phyloP scores from a whole-genome alignment of 352 stramenopile species.

The Pythium pyrilobum region DNA sequence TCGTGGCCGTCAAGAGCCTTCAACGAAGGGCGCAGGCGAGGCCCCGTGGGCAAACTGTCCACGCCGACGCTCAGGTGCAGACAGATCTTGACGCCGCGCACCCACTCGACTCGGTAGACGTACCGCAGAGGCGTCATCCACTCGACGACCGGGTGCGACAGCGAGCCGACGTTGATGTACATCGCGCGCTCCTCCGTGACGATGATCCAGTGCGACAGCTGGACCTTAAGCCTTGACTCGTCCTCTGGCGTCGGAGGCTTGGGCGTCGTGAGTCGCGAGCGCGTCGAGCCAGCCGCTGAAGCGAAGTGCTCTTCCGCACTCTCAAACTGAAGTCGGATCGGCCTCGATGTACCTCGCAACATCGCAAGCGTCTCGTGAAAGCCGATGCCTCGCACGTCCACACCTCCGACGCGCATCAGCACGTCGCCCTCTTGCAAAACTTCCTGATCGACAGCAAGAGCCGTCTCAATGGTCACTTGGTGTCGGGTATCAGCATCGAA shows the following conservation, averaged over 20 bases:
- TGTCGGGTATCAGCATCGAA: conserved; percentile 47
- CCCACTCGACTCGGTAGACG: conserved; percentile 79
- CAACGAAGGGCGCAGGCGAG: conserved; percentile 56
- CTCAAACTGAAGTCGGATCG: conserved; percentile 77
- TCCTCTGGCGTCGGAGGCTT: conserved; percentile 19
- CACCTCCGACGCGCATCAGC: conserved; percentile 63
- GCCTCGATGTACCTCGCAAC: conserved; percentile 62
- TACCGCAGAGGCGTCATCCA: conserved; percentile 88
- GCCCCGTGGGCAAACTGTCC: conserved; percentile 78
- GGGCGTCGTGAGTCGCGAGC: conserved; percentile 15
- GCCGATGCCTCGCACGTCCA: conserved; percentile 79
- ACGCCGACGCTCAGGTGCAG: conserved; percentile 81
- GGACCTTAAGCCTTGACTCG: conserved; percentile 51
- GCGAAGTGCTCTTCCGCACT: conserved; percentile 64
- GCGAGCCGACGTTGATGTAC: conserved; percentile 82
- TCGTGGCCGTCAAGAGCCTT: conserved; percentile 73
- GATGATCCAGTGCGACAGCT: conserved; percentile 82
- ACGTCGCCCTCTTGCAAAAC: conserved; percentile 78
- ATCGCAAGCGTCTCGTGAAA: conserved; percentile 83
- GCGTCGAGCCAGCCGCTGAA: conserved; percentile 14
- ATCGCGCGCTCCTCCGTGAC: conserved; percentile 82
- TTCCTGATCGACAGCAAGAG: conserved; percentile 42
- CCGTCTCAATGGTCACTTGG: conserved; percentile 58
- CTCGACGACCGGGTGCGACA: conserved; percentile 72
- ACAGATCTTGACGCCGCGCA: conserved; percentile 52